These are phyloP conservation scores for Elsinoe arachidis DNA, from an alignment of 2,329 filamentous ascomycete genomes.

Conservation along the genomic window DNA sequence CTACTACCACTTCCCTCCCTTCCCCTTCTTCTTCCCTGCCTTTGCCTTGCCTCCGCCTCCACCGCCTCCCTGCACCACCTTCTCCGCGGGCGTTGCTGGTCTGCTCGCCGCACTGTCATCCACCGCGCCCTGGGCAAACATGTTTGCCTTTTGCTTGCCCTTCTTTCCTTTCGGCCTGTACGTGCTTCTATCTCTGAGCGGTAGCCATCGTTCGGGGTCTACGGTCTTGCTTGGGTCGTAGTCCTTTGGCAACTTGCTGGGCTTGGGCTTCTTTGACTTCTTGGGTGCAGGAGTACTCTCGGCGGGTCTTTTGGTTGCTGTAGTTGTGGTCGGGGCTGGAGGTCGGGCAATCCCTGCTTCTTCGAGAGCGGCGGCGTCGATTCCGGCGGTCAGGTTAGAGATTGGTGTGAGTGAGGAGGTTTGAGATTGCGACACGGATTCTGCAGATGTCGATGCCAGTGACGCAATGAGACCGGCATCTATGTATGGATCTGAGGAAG, in stretches of 20 bases:
- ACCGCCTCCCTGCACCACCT: slow-evolving; percentile 34
- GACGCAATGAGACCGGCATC: slow-evolving; percentile 81
- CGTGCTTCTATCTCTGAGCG: slow-evolving; percentile 75
- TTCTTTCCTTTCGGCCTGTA: slow-evolving; percentile 86
- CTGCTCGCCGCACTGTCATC: slow-evolving; percentile 38
- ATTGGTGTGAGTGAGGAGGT: slow-evolving; percentile 53
- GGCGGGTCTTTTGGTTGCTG: slow-evolving; percentile 42
- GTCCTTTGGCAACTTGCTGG: slow-evolving; percentile 60
- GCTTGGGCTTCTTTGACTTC: slow-evolving; percentile 51
- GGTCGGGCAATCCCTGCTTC: slow-evolving; percentile 52
- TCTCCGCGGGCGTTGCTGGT: slow-evolving; percentile 26
- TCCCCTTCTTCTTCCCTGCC: slow-evolving; percentile 33
- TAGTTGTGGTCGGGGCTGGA: slow-evolving; percentile 18
- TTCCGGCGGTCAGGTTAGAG: slow-evolving; percentile 50
- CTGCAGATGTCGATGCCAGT: slow-evolving; percentile 54
- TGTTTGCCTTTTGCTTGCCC: slow-evolving; percentile 60
- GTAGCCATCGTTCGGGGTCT: slow-evolving; percentile 89
- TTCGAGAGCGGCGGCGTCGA: slow-evolving; percentile 56
- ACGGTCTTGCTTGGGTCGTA: slow-evolving; percentile 69
- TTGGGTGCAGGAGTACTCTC: slow-evolving; percentile 35
- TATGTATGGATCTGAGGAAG: slow-evolving; percentile 60
- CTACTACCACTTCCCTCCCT: slow-evolving; percentile 18
- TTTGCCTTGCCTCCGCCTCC: slow-evolving; percentile 37
- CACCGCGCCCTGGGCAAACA: slow-evolving; percentile 76
- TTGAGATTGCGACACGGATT: slow-evolving; percentile 46